Evolutionary conservation across 331 rosid species (phyloP).

Genomic region (Phaseolus coccineus): DNA sequence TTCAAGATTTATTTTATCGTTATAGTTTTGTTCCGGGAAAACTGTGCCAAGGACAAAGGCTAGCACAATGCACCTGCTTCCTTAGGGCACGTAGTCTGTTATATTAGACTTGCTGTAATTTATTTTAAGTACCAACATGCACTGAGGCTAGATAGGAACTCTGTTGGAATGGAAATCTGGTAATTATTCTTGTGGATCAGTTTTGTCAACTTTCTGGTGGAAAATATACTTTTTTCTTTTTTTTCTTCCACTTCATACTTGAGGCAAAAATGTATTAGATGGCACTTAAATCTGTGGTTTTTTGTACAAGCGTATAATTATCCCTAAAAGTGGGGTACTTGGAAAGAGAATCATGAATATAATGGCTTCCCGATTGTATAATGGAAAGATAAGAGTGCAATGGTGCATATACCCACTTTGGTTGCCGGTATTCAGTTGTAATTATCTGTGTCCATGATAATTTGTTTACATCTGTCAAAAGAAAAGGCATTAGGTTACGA

Average conservation of each 20-base stretch:
- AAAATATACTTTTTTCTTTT: too few relatives aligned
- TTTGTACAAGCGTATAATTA: not conserved
- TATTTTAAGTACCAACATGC: not conserved
- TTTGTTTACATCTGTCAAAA: too few relatives aligned
- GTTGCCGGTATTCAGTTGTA: too few relatives aligned
- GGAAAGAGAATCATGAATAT: constrained; percentile 4
- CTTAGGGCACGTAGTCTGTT: too few relatives aligned
- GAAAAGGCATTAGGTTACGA: too few relatives aligned
- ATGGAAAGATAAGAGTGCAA: too few relatives aligned
- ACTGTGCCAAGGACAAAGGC: not conserved
- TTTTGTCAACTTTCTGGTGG: not conserved
- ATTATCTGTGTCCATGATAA: too few relatives aligned
- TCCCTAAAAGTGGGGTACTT: not conserved
- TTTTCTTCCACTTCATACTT: not conserved
- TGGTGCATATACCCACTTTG: too few relatives aligned
- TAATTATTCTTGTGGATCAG: not conserved
- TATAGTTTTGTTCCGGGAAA: not conserved
- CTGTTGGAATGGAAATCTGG: constrained; percentile 3
- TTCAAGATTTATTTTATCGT: not conserved
- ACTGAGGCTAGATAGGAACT: not conserved
- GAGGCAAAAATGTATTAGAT: not conserved
- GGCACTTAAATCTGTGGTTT: not conserved
- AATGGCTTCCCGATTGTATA: not conserved
- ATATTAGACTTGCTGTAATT: not conserved
- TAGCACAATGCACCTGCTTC: not conserved